These are phyloP conservation scores for Prosopis cineraria DNA, from an alignment of 306 rosid genomes.

Conservation along the genomic window DNA sequence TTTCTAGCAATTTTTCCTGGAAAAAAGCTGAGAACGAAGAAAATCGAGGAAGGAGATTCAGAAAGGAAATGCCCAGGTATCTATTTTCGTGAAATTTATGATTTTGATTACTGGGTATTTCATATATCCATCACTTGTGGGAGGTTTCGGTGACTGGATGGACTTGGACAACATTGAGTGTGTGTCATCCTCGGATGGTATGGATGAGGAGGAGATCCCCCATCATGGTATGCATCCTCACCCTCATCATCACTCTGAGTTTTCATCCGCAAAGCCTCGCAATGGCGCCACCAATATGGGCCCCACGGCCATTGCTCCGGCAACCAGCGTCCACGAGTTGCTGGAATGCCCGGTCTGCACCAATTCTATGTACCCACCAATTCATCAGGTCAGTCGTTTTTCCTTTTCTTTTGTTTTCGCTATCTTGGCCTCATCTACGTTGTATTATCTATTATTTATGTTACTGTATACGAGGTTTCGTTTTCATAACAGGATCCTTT, in stretches of 20 bases:
- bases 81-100: slow-evolving; percentile 7
- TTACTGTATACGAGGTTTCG: background rate
- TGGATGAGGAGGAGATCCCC: slow-evolving; percentile 86
- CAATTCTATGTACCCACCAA: slow-evolving; percentile 90
- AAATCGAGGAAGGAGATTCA: slow-evolving; percentile 1
- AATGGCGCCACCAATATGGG: slow-evolving; percentile 48
- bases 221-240: slow-evolving; percentile 50
- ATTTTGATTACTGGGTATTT: slow-evolving; percentile 39
- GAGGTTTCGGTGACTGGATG: slow-evolving; percentile 40
- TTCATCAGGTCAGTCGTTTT: slow-evolving; percentile 61
- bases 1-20: background rate
- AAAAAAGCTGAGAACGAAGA: slow-evolving; percentile 6
- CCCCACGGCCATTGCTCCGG: slow-evolving; percentile 61
- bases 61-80: slow-evolving; percentile 26
- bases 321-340: slow-evolving; percentile 86
- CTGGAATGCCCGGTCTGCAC: slow-evolving; percentile 89
- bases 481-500: background rate
- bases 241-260: slow-evolving; percentile 65
- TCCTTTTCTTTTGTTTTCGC: too few relatives aligned
- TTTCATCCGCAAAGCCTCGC: slow-evolving; percentile 60
- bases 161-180: slow-evolving; percentile 82
- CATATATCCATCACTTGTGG: slow-evolving; percentile 18
- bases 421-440: slow-evolving; percentile 4
- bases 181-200: slow-evolving; percentile 66
- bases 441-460: background rate